Evolutionary conservation across 2,329 filamentous ascomycete genomes (phyloP).

Genomic region (Ophiocordyceps camponoti-floridani): DNA sequence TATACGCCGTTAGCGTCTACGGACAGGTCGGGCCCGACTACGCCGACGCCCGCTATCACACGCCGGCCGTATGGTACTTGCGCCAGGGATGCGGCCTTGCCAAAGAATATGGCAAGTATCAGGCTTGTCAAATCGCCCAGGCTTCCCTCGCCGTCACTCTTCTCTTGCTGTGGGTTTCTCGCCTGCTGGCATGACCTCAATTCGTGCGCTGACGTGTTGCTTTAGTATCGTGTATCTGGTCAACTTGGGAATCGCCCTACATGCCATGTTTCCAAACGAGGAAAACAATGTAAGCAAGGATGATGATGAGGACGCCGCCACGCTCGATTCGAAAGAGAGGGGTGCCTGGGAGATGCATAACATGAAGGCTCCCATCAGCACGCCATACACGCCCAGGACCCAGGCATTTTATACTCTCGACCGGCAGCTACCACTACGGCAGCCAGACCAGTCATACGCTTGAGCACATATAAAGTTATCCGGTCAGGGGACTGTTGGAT

Average conservation of each 20-base stretch:
- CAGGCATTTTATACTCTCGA: constrained; percentile 49
- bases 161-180: constrained; percentile 46
- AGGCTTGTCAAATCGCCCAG: constrained; percentile 51
- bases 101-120: constrained; percentile 28
- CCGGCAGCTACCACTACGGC: constrained; percentile 33
- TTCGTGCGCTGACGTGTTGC: neutral
- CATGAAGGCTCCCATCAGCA: constrained; percentile 19
- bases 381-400: constrained; percentile 47
- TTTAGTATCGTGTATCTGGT: constrained; percentile 39
- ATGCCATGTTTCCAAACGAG: constrained; percentile 38
- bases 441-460: constrained; percentile 7
- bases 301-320: constrained; percentile 20
- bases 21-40: constrained; percentile 60
- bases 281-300: constrained; percentile 28
- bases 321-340: constrained; percentile 19
- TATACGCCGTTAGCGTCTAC: constrained; percentile 50
- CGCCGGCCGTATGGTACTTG: constrained; percentile 57
- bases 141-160: constrained; percentile 44
- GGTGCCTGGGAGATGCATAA: constrained; percentile 40
- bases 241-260: constrained; percentile 41
- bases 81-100: constrained; percentile 49
- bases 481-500: too few species aligned
- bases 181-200: neutral
- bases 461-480: neutral
- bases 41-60: constrained; percentile 43